A percentile compares a stretch with the other conserved stretches of the same genome.
phyloP scores from a whole-genome alignment of 2,329 filamentous ascomycete genomes.

The Lomentospora prolificans region DNA sequence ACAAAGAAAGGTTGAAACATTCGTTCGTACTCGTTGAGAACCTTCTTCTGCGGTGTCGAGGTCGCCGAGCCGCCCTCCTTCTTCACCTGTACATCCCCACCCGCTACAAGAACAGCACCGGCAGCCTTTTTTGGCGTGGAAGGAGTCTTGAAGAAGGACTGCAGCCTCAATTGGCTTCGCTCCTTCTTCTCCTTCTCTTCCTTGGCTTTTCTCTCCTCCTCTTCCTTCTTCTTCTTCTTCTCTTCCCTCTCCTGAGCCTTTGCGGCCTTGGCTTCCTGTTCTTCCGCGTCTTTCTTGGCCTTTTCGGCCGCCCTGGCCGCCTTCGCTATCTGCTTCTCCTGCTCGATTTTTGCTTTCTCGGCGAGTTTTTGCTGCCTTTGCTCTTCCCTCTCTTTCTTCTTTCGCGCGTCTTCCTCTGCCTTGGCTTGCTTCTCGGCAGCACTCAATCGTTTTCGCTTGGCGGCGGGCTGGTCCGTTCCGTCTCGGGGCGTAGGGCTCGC shows the following conservation, averaged over 20 bases:
- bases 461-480: constrained; percentile 16
- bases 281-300: constrained; percentile 31
- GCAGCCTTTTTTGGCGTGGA: constrained; percentile 31
- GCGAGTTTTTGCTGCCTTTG: constrained; percentile 21
- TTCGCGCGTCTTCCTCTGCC: constrained; percentile 26
- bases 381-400: constrained; percentile 25
- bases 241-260: constrained; percentile 31
- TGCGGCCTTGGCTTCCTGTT: constrained; percentile 27
- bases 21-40: constrained; percentile 45
- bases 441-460: constrained; percentile 35
- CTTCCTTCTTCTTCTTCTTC: constrained; percentile 41
- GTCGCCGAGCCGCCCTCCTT: constrained; percentile 10
- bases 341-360: constrained; percentile 28
- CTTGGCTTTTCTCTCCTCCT: constrained; percentile 28
- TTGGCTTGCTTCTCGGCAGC: constrained; percentile 27
- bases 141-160: constrained; percentile 34
- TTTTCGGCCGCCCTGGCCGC: constrained; percentile 25
- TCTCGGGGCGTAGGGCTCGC: not conserved
- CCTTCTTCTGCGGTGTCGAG: constrained; percentile 24
- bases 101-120: constrained; percentile 16
- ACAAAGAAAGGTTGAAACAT: constrained; percentile 75
- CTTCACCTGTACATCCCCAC: constrained; percentile 2
- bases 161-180: constrained; percentile 36
- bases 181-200: constrained; percentile 40
- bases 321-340: constrained; percentile 21